These are phyloP conservation scores for Euphrasia arctica DNA, from an alignment of 305 asterid species.

Conservation along the genomic window DNA sequence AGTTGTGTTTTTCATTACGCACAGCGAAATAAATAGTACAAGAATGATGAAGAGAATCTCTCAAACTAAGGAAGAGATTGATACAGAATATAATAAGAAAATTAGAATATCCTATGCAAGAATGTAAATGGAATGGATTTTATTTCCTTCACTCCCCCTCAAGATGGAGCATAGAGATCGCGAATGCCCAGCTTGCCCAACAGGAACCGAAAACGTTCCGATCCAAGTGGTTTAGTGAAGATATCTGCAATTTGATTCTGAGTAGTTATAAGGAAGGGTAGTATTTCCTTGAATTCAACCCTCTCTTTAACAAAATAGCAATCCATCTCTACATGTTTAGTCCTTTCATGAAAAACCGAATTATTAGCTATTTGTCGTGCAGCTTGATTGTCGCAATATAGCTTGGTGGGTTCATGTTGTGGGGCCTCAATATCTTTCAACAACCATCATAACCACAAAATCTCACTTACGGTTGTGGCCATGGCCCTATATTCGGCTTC, in stretches of 20 bases:
- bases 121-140: too few relatives aligned
- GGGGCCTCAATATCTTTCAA: background rate
- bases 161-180: background rate
- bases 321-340: background rate
- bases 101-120: too few relatives aligned
- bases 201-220: background rate
- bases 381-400: background rate
- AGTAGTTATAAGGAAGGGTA: background rate
- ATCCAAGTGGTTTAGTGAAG: background rate
- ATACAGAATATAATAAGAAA: too few relatives aligned
- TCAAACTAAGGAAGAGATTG: too few relatives aligned
- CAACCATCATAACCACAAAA: background rate
- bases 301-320: background rate
- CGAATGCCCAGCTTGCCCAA: background rate
- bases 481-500: background rate
- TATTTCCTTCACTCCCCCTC: background rate
- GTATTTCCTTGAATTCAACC: background rate
- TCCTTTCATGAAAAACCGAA: background rate
- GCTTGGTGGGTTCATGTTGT: background rate
- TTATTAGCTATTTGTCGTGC: background rate
- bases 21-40: too few relatives aligned
- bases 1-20: too few relatives aligned
- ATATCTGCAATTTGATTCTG: background rate
- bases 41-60: too few relatives aligned
- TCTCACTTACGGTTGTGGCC: background rate